These are phyloP conservation scores for Butyriboletus loyo DNA, from an alignment of 768 basidiomycete genomes.

Conservation along the genomic window DNA sequence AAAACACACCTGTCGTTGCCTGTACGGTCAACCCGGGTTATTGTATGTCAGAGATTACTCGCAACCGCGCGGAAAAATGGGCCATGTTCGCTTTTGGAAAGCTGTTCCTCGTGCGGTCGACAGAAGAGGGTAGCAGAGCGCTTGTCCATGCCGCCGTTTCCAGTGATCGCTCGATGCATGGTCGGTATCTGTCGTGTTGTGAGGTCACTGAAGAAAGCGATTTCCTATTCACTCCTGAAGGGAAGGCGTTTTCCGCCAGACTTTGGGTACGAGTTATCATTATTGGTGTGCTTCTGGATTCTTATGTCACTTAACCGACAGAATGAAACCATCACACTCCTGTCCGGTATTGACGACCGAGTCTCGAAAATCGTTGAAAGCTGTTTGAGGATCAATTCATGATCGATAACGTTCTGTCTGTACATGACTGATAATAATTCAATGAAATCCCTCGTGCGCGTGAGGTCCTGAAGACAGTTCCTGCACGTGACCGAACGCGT, in stretches of 20 bases:
- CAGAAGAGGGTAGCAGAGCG: conserved; percentile 35
- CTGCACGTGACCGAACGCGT: conserved; percentile 31
- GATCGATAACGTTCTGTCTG: neutral
- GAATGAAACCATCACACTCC: conserved; percentile 21
- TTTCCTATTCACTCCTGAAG: conserved; percentile 28
- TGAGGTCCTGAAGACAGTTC: neutral
- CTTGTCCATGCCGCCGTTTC: conserved; percentile 34
- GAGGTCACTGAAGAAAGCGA: conserved; percentile 29
- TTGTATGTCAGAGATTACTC: conserved; percentile 30
- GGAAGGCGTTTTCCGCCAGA: conserved; percentile 24
- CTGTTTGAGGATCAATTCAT: conserved; percentile 1
- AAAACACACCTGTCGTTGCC: conserved; percentile 20
- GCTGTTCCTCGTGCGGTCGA: conserved; percentile 24
- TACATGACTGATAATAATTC: neutral
- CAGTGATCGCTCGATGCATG: conserved; percentile 24
- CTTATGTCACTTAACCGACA: conserved; percentile 2
- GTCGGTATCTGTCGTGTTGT: conserved; percentile 29
- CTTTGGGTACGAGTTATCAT: conserved; percentile 31
- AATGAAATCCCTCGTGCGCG: neutral
- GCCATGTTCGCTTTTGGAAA: neutral
- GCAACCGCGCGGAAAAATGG: conserved; percentile 5
- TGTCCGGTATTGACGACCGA: conserved; percentile 21
- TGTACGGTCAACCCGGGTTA: conserved; percentile 33
- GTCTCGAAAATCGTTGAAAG: conserved; percentile 19
- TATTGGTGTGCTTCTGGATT: neutral